These are phyloP conservation scores for Coix lacrymajobi DNA, from an alignment of 176 grass and related monocot species.

Conservation along the genomic window DNA sequence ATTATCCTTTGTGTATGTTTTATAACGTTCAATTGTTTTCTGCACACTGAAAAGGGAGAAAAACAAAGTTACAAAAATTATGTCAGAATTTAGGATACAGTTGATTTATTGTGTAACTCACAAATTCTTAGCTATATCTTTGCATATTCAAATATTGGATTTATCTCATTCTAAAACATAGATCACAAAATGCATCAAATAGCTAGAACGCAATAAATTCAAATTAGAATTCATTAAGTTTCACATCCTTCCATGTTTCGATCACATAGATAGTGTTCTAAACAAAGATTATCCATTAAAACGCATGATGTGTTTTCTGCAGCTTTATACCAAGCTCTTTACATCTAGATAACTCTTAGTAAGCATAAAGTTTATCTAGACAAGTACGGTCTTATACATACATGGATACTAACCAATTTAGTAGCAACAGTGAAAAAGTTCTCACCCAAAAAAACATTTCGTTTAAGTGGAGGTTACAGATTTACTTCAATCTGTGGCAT, in stretches of 20 bases:
- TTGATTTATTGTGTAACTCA: neutral
- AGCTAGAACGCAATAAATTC: neutral
- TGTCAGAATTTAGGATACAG: neutral
- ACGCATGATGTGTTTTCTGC: neutral
- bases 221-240: neutral
- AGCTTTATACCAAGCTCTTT: neutral
- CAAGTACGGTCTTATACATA: neutral
- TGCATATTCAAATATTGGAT: neutral
- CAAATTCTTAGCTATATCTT: neutral
- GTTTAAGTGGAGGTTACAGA: neutral
- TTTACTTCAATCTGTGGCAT: neutral
- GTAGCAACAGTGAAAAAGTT: neutral
- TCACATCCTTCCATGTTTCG: neutral
- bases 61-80: neutral
- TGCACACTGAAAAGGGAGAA: constrained; percentile 37
- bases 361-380: neutral
- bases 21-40: constrained; percentile 66
- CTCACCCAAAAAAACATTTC: neutral
- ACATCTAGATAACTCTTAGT: neutral
- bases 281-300: neutral
- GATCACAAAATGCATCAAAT: neutral
- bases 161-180: neutral
- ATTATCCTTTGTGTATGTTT: constrained; percentile 43
- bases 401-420: neutral
- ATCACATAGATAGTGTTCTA: neutral